These are phyloP conservation scores for Suillus subaureus DNA, from an alignment of 768 basidiomycete genomes.

Conservation along the genomic window DNA sequence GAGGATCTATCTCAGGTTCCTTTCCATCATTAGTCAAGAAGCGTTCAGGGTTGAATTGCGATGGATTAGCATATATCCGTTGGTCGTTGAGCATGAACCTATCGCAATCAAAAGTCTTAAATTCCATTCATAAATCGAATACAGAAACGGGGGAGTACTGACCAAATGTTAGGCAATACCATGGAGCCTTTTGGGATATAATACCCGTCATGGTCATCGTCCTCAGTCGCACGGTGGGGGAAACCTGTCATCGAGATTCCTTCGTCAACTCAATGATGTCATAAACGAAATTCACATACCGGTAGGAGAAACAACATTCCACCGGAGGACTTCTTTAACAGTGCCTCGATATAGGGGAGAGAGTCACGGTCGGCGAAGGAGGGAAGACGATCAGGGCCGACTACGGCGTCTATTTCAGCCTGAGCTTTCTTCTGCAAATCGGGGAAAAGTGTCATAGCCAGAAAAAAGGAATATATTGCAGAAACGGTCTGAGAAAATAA, in stretches of 20 bases:
- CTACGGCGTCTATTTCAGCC: background rate
- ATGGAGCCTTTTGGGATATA: background rate
- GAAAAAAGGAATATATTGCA: background rate
- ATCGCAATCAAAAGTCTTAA: background rate
- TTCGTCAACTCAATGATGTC: background rate
- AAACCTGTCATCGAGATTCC: background rate
- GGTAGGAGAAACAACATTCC: background rate
- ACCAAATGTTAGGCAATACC: background rate
- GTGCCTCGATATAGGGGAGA: background rate
- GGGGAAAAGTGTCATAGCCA: background rate
- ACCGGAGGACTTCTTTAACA: background rate
- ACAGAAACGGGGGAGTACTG: background rate
- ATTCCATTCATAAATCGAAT: background rate
- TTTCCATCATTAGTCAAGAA: background rate
- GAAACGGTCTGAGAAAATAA: background rate
- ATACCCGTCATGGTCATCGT: background rate
- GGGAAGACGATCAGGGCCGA: background rate
- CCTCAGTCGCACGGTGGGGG: background rate
- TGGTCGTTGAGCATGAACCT: constrained; percentile 37
- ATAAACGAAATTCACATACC: background rate
- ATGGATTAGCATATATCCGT: constrained; percentile 51
- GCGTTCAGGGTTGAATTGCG: constrained; percentile 38
- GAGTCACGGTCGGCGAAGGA: background rate
- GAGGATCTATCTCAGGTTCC: constrained; percentile 25
- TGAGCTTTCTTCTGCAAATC: constrained; percentile 1